These are phyloP conservation scores for Alternaria arbusti DNA, from an alignment of 2,329 filamentous ascomycete genomes.

Conservation along the genomic window DNA sequence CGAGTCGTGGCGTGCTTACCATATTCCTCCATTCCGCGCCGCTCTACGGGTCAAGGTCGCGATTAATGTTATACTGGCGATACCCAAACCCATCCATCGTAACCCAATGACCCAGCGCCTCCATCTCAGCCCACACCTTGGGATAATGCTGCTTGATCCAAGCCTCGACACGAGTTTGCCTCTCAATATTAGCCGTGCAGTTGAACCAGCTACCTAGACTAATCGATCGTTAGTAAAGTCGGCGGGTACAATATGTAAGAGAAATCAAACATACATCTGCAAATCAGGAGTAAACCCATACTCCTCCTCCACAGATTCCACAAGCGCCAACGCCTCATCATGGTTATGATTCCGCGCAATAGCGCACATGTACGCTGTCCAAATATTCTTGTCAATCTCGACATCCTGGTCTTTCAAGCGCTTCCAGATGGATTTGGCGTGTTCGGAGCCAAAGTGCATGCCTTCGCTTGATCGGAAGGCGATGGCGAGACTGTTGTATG, in stretches of 20 bases:
- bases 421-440: conserved; percentile 68
- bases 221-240: conserved; percentile 16
- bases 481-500: conserved; percentile 78
- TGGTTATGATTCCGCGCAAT: conserved; percentile 75
- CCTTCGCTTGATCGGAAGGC: conserved; percentile 81
- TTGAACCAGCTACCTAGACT: conserved; percentile 81
- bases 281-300: conserved; percentile 71
- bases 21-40: background rate
- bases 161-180: conserved; percentile 72
- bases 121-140: conserved; percentile 71
- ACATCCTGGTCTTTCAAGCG: conserved; percentile 77
- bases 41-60: conserved; percentile 42
- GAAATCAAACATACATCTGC: conserved; percentile 68
- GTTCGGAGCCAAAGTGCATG: conserved; percentile 53
- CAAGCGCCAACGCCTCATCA: conserved; percentile 69
- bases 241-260: too few relatives aligned
- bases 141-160: conserved; percentile 77
- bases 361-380: conserved; percentile 77
- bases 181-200: conserved; percentile 67
- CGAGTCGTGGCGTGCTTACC: too few relatives aligned
- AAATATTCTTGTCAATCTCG: conserved; percentile 75
- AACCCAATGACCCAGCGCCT: conserved; percentile 55
- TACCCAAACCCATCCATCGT: conserved; percentile 47
- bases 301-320: conserved; percentile 70
- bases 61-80: conserved; percentile 43